Evolutionary conservation across 805 yeast species (phyloP).

Genomic region (Saccharomycopsis fodiens): DNA sequence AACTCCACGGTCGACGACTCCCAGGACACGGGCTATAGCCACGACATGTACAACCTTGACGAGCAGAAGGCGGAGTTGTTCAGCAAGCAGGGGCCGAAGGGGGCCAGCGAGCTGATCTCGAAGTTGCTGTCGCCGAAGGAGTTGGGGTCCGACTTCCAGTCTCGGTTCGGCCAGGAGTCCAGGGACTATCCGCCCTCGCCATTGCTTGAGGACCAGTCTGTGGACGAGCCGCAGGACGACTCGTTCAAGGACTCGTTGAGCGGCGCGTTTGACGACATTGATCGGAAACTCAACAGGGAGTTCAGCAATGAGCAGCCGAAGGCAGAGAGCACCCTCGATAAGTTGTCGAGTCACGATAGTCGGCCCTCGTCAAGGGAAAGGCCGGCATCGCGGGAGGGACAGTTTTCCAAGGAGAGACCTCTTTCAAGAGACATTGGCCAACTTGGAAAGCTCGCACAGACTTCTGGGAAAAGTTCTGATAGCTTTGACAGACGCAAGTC

Average conservation of each 20-base stretch:
- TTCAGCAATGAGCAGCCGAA: conserved; percentile 2
- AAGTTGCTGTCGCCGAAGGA: not conserved
- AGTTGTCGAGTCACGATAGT: no score
- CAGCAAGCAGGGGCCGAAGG: not conserved
- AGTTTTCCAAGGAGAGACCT: no score
- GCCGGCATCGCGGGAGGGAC: no score
- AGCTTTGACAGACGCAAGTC: no score
- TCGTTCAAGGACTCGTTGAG: conserved; percentile 15
- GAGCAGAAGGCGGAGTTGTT: conserved; percentile 12
- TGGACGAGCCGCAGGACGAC: not conserved
- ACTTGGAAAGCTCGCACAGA: no score
- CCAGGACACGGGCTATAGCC: conserved; percentile 7
- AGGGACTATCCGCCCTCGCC: not conserved
- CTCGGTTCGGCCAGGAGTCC: not conserved
- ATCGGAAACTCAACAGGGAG: conserved; percentile 8
- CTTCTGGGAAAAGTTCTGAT: no score
- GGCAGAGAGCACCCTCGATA: no score
- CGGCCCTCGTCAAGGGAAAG: no score
- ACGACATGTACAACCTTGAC: conserved; percentile 7
- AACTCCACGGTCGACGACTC: not conserved
- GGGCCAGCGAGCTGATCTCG: not conserved
- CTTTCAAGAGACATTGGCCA: no score
- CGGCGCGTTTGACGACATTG: conserved; percentile 16
- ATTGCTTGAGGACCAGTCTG: not conserved
- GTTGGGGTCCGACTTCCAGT: not conserved